Conservation (phyloP, 2,329 filamentous ascomycete species). For the Curvularia sp. region DNA sequence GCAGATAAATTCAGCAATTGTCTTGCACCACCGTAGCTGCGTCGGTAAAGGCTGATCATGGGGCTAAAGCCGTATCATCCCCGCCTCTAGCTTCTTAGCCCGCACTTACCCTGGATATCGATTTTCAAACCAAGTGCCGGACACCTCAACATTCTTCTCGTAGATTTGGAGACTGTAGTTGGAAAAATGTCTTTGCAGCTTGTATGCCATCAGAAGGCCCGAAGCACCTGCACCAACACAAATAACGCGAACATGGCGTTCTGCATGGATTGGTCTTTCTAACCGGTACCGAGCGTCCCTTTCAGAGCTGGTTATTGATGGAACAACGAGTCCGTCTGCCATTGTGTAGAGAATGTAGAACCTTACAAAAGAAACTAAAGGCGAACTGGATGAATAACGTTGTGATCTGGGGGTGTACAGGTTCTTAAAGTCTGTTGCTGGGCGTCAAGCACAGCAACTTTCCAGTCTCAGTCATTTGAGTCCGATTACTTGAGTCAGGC, state of each 20-base stretch:
- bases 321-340: conserved; percentile 38
- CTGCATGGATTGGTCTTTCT: conserved; percentile 45
- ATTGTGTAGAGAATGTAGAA: conserved; percentile 10
- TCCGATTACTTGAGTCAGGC: conserved; percentile 11
- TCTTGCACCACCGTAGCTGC: neutral
- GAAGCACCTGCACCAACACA: conserved; percentile 60
- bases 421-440: conserved; percentile 10
- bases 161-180: conserved; percentile 55
- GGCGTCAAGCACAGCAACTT: neutral
- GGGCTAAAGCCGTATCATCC: conserved; percentile 5
- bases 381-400: neutral
- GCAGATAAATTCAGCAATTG: conserved; percentile 21
- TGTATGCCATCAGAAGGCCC: conserved; percentile 59
- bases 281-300: conserved; percentile 39
- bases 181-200: conserved; percentile 55
- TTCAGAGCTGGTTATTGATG: conserved; percentile 30
- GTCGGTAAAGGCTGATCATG: conserved; percentile 5
- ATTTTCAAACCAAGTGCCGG: conserved; percentile 63
- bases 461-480: conserved; percentile 20
- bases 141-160: conserved; percentile 59
- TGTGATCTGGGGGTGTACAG: neutral
- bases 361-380: neutral
- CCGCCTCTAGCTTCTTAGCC: conserved; percentile 6
- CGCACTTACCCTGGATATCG: conserved; percentile 51
- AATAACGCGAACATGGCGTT: conserved; percentile 50